These are phyloP conservation scores for Xylaria sp. DNA, from an alignment of 2,329 filamentous ascomycete species.

Conservation along the genomic window DNA sequence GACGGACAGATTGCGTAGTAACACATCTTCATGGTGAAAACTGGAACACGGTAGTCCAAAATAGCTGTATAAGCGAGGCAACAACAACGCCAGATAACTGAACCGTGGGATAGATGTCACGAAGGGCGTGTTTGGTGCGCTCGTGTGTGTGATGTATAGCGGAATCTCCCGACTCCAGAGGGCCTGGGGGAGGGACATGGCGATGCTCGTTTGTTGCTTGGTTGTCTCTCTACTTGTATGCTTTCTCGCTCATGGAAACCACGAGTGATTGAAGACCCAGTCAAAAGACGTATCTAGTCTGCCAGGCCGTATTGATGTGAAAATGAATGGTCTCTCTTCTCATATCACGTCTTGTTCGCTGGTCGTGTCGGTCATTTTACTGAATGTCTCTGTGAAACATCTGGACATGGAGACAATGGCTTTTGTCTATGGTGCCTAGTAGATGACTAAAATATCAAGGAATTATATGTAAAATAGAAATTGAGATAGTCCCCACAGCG, in stretches of 20 bases:
- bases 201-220: constrained; percentile 13
- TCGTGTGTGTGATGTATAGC: constrained; percentile 49
- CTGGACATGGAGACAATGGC: background rate
- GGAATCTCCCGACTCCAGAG: constrained; percentile 53
- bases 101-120: constrained; percentile 52
- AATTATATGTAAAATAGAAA: background rate
- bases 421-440: background rate
- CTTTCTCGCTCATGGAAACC: background rate
- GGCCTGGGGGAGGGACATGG: constrained; percentile 36
- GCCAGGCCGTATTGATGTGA: constrained; percentile 3
- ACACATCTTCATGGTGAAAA: constrained; percentile 46
- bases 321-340: constrained; percentile 4
- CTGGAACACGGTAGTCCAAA: constrained; percentile 52
- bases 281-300: background rate
- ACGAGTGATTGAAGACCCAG: background rate
- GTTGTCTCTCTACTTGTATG: background rate
- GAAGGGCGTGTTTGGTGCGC: constrained; percentile 44
- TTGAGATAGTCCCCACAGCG: no score
- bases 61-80: constrained; percentile 50
- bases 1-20: constrained; percentile 32
- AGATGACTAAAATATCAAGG: background rate
- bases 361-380: constrained; percentile 14
- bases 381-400: background rate
- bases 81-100: constrained; percentile 53
- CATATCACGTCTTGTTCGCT: constrained; percentile 9